Evolutionary conservation across 768 basidiomycete species (phyloP).

Genomic region (Tylopilus vinaceipallidus): DNA sequence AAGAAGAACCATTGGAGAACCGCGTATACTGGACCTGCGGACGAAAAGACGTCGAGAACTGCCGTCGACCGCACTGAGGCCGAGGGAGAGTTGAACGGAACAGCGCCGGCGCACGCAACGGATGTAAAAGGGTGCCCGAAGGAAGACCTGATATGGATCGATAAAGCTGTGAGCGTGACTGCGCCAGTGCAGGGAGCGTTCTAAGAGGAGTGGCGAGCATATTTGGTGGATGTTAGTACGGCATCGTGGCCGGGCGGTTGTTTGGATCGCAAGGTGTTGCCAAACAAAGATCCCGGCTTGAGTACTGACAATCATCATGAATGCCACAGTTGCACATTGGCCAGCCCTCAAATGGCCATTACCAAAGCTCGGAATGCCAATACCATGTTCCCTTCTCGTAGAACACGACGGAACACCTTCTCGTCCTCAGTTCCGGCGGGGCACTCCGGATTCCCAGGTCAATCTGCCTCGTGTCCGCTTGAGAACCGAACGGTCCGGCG

Average conservation of each 20-base stretch:
- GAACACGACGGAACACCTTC: not conserved
- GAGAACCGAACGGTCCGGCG: slow-evolving; percentile 21
- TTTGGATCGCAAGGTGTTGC: slow-evolving; percentile 13
- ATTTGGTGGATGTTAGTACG: slow-evolving; percentile 10
- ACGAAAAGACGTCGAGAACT: slow-evolving; percentile 22
- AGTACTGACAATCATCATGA: too few species aligned
- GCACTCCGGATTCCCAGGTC: slow-evolving; percentile 7
- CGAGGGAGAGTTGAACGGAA: not conserved
- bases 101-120: not conserved
- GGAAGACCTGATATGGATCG: not conserved
- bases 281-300: slow-evolving; percentile 9
- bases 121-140: not conserved
- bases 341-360: not conserved
- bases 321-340: too few species aligned
- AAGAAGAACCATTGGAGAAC: slow-evolving; percentile 17
- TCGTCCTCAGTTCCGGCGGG: not conserved
- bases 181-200: slow-evolving; percentile 1
- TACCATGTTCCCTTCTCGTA: too few species aligned
- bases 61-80: slow-evolving; percentile 6
- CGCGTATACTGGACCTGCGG: slow-evolving; percentile 26
- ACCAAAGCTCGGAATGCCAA: too few species aligned
- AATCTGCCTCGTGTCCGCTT: slow-evolving; percentile 10
- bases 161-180: not conserved
- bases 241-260: not conserved
- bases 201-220: not conserved